A percentile compares a stretch with the other conserved stretches of the same genome.
Evolutionary conservation across 2,329 filamentous ascomycete species (phyloP).

Genomic region (Clonostachys sp.): DNA sequence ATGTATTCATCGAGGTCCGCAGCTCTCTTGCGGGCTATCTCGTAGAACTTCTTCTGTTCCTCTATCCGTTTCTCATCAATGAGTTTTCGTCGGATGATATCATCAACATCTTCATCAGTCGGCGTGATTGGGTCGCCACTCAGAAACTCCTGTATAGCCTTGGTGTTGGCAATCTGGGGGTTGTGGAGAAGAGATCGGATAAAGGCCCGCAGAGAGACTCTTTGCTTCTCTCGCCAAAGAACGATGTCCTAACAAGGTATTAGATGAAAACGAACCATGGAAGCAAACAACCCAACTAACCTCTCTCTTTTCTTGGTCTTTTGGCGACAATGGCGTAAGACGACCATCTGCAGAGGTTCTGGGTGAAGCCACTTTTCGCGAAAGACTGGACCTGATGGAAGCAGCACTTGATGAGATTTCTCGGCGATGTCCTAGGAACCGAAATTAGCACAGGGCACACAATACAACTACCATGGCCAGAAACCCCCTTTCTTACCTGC

Average conservation of each 20-base stretch:
- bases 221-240: conserved; percentile 82
- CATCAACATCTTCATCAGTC: conserved; percentile 77
- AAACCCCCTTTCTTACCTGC: too few species aligned
- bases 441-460: too few species aligned
- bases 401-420: conserved; percentile 13
- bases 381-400: conserved; percentile 23
- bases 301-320: neutral
- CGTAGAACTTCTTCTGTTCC: conserved; percentile 92
- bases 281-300: neutral
- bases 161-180: conserved; percentile 75
- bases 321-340: neutral
- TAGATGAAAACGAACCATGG: conserved; percentile 6
- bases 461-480: too few species aligned
- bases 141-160: conserved; percentile 80
- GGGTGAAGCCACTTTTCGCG: conserved; percentile 17
- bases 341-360: conserved; percentile 21
- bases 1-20: conserved; percentile 96
- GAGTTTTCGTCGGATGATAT: conserved; percentile 73
- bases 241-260: conserved; percentile 41
- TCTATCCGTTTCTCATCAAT: conserved; percentile 86
- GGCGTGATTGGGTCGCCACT: conserved; percentile 66
- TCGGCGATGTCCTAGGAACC: conserved; percentile 12
- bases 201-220: conserved; percentile 87
- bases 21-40: conserved; percentile 85
- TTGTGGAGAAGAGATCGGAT: conserved; percentile 83